Evolutionary conservation across 169 alveolate genomes (phyloP).

Genomic region (Plasmodium yoelii): DNA sequence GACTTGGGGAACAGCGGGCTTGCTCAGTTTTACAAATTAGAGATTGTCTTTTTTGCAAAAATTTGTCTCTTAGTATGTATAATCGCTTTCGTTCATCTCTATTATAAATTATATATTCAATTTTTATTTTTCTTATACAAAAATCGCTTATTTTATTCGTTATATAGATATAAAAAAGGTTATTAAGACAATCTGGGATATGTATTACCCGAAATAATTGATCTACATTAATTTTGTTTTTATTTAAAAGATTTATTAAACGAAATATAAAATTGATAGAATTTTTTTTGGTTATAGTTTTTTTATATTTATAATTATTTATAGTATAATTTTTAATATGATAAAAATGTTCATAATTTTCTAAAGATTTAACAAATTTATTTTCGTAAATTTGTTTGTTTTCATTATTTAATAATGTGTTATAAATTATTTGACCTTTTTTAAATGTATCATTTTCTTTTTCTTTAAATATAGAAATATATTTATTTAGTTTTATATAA

Average conservation of each 20-base stretch:
- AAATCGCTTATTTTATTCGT: slow-evolving; percentile 20
- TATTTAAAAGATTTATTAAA: slow-evolving; percentile 18
- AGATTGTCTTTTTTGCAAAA: neutral
- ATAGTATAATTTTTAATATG: neutral
- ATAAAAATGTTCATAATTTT: slow-evolving; percentile 16
- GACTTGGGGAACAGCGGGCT: too few relatives aligned
- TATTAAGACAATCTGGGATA: slow-evolving; percentile 14
- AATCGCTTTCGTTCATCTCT: slow-evolving; percentile 25
- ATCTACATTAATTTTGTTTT: slow-evolving; percentile 9
- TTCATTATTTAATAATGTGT: neutral
- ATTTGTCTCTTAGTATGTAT: slow-evolving; percentile 9
- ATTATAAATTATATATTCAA: slow-evolving; percentile 37
- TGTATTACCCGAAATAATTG: slow-evolving; percentile 10
- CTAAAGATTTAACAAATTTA: neutral
- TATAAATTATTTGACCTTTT: neutral
- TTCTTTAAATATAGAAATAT: neutral
- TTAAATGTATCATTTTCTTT: neutral
- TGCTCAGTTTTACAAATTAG: neutral
- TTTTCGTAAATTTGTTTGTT: neutral
- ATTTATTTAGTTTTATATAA: slow-evolving; percentile 16
- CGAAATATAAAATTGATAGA: slow-evolving; percentile 15
- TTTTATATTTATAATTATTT: neutral
- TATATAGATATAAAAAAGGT: slow-evolving; percentile 4
- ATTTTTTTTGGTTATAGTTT: neutral
- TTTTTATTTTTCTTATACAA: slow-evolving; percentile 22